phyloP scores from a whole-genome alignment of 2,329 filamentous ascomycete genomes.

The Aaosphaeria pasadenensis region DNA sequence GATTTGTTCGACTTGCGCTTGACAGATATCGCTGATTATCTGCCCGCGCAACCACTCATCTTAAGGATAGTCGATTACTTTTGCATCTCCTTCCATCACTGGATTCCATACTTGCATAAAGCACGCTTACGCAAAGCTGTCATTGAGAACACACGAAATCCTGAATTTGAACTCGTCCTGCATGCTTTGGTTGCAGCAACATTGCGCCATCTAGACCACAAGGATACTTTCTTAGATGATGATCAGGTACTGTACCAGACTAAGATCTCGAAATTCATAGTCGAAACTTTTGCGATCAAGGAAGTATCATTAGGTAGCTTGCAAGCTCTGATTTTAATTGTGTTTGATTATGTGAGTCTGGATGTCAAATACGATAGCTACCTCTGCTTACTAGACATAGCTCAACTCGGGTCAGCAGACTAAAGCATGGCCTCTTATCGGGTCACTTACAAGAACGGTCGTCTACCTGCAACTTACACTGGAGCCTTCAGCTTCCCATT shows the following conservation, averaged over 20 bases:
- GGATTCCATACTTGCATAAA: slow-evolving; percentile 34
- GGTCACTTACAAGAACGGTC: slow-evolving; percentile 31
- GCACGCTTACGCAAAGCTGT: slow-evolving; percentile 23
- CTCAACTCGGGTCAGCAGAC: slow-evolving; percentile 27
- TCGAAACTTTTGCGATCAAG: slow-evolving; percentile 24
- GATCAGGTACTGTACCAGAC: slow-evolving; percentile 25
- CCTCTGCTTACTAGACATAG: slow-evolving; percentile 4
- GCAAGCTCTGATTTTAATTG: slow-evolving; percentile 28
- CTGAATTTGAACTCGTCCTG: slow-evolving; percentile 19
- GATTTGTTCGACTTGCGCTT: slow-evolving; percentile 18
- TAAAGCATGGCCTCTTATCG: slow-evolving; percentile 31
- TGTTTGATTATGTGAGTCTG: slow-evolving; percentile 27
- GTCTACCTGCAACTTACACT: slow-evolving; percentile 31
- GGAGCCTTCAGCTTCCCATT: slow-evolving; percentile 22
- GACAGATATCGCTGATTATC: slow-evolving; percentile 20
- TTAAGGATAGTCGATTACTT: slow-evolving; percentile 28
- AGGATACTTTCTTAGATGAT: slow-evolving; percentile 18
- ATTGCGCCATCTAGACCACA: slow-evolving; percentile 26
- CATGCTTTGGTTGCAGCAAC: slow-evolving; percentile 26
- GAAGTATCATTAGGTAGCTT: slow-evolving; percentile 27
- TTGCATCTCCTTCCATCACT: slow-evolving; percentile 32
- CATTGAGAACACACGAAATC: slow-evolving; percentile 10
- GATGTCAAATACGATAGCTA: not conserved
- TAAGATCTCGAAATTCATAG: slow-evolving; percentile 25
- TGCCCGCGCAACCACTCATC: slow-evolving; percentile 23